Percentiles rank a stretch among this genome's conserved stretches.
Evolutionary conservation across 345 rosid species (phyloP).

Genomic region (Dimocarpus longan): DNA sequence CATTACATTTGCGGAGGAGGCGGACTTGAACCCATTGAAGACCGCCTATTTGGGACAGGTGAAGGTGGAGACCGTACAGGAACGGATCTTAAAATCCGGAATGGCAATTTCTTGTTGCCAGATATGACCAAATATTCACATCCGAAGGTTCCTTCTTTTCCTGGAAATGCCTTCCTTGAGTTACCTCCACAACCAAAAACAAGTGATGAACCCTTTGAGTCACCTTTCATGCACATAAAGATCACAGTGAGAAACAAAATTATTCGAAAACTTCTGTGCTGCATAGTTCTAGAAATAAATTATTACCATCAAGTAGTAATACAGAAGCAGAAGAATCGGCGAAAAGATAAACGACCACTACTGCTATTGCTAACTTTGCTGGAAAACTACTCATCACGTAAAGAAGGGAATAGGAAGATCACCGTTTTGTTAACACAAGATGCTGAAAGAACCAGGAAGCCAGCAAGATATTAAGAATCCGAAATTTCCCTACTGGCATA

Average conservation of each 20-base stretch:
- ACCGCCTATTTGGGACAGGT: not conserved
- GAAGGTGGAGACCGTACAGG: not conserved
- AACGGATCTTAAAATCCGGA: conserved; percentile 1
- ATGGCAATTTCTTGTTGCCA: not conserved
- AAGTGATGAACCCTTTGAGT: not conserved
- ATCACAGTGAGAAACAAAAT: not conserved
- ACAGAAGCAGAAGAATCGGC: not conserved
- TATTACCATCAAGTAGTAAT: conserved; percentile 5
- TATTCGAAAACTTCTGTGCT: no score
- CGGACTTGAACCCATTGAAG: not conserved
- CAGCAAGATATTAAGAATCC: not conserved
- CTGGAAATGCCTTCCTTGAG: conserved; percentile 19
- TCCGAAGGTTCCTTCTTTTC: not conserved
- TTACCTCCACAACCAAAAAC: not conserved
- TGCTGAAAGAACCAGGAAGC: not conserved
- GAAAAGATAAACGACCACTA: not conserved
- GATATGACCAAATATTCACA: not conserved
- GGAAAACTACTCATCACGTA: conserved; percentile 1
- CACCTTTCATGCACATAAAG: conserved; percentile 15
- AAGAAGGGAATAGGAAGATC: not conserved
- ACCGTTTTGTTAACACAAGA: not conserved
- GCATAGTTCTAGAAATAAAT: not conserved
- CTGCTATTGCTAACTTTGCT: not conserved
- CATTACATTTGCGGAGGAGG: not conserved
- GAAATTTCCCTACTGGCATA: not conserved